These are phyloP conservation scores for Eremomyces bilateralis DNA, from an alignment of 495 filamentous ascomycete species.

Conservation along the genomic window DNA sequence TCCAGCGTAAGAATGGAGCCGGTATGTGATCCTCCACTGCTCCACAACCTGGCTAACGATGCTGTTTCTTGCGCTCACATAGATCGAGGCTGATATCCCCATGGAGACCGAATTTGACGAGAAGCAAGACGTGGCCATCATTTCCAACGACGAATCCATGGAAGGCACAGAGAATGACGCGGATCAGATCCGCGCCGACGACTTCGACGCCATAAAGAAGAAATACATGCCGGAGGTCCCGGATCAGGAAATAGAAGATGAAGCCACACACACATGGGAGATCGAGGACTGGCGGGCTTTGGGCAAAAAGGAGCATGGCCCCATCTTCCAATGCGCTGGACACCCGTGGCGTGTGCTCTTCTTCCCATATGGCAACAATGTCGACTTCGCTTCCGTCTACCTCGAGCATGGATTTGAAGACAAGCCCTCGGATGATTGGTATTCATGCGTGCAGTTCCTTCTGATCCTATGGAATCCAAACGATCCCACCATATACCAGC, in stretches of 20 bases:
- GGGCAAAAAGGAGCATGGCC: constrained; percentile 62
- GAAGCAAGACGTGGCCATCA: constrained; percentile 65
- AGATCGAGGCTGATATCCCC: constrained; percentile 30
- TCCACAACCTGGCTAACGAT: background rate
- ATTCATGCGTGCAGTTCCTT: constrained; percentile 87
- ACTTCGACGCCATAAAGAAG: constrained; percentile 75
- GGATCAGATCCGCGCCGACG: constrained; percentile 39
- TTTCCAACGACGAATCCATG: constrained; percentile 35
- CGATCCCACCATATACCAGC: constrained; percentile 54
- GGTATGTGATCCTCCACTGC: constrained; percentile 10
- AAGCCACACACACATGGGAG: constrained; percentile 60
- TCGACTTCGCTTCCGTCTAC: constrained; percentile 83
- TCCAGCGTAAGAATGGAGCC: constrained; percentile 15
- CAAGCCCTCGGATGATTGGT: constrained; percentile 67
- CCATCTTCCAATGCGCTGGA: constrained; percentile 65
- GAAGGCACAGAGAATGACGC: constrained; percentile 22
- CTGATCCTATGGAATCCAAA: constrained; percentile 86
- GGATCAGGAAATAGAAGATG: constrained; percentile 49
- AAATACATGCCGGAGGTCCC: constrained; percentile 48
- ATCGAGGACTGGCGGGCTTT: constrained; percentile 60
- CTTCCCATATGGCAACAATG: constrained; percentile 85
- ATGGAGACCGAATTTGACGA: constrained; percentile 39
- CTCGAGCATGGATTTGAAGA: constrained; percentile 77
- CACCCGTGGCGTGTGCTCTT: constrained; percentile 90
- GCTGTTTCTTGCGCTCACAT: background rate